Percentiles rank a stretch among this genome's conserved stretches.
Conservation (phyloP, 495 filamentous ascomycete genomes). For the Lindgomyces ingoldianus region DNA sequence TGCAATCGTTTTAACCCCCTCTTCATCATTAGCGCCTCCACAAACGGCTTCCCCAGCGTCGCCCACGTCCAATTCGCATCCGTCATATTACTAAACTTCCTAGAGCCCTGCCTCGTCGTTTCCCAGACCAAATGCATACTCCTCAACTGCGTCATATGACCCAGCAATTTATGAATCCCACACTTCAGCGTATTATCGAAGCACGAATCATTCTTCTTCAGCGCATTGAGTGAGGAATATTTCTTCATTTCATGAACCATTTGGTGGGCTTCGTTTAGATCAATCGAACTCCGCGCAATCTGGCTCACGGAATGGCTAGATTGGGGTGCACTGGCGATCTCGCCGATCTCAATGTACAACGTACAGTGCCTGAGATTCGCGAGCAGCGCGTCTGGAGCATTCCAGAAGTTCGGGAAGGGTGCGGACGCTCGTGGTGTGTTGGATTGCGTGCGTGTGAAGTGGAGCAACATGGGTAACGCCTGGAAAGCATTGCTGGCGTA, state of each 20-base stretch:
- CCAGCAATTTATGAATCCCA: slow-evolving; percentile 5
- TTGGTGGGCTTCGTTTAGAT: too few relatives aligned
- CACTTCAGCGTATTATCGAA: not conserved
- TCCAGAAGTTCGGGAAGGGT: slow-evolving; percentile 15
- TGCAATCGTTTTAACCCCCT: slow-evolving; percentile 2
- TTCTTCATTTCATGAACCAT: too few relatives aligned
- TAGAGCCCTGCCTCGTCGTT: not conserved
- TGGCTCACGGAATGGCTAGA: not conserved
- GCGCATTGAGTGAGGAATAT: not conserved
- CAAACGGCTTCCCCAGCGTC: slow-evolving; percentile 8
- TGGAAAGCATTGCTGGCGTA: slow-evolving; percentile 5
- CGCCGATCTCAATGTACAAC: slow-evolving; percentile 22
- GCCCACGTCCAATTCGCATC: slow-evolving; percentile 5
- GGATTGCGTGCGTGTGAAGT: not conserved
- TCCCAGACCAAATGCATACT: slow-evolving; percentile 26
- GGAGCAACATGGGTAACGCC: not conserved
- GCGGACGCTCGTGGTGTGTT: not conserved
- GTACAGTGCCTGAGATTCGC: slow-evolving; percentile 16
- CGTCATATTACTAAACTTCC: not conserved
- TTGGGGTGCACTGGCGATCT: not conserved
- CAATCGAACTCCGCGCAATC: too few relatives aligned
- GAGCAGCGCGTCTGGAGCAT: slow-evolving; percentile 2
- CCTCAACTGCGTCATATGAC: slow-evolving; percentile 13
- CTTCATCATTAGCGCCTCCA: slow-evolving; percentile 9
- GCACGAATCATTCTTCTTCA: not conserved